Conservation (phyloP, 2,329 filamentous ascomycete genomes). For the Apiospora sp. region DNA sequence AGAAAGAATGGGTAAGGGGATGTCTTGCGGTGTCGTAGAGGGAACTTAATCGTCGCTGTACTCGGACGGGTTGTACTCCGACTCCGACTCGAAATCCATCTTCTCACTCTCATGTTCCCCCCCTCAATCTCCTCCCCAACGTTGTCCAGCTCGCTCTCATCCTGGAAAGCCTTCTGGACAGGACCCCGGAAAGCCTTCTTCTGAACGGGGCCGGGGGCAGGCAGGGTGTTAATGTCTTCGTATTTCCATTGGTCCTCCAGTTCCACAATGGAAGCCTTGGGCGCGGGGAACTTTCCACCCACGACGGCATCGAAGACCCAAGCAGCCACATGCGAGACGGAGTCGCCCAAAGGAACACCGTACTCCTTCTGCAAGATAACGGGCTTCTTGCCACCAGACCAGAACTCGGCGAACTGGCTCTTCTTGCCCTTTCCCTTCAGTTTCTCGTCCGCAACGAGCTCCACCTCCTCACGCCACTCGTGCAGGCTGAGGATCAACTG, state of each 20-base stretch:
- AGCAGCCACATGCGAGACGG: background rate
- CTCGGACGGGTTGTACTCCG: too few relatives aligned
- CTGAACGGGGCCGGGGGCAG: too few relatives aligned
- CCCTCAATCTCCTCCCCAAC: too few relatives aligned
- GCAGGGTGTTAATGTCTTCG: background rate
- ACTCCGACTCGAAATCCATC: too few relatives aligned
- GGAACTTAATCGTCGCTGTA: too few relatives aligned
- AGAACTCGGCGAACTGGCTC: conserved; percentile 9
- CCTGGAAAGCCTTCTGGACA: too few relatives aligned
- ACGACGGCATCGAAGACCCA: conserved; percentile 22
- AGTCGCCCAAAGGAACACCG: background rate
- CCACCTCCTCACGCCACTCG: conserved; percentile 16
- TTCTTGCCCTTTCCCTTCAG: background rate
- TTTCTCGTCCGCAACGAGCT: background rate
- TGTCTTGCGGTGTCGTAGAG: too few relatives aligned
- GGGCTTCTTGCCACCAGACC: conserved; percentile 2
- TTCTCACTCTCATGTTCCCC: background rate
- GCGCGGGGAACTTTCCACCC: background rate
- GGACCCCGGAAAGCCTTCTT: too few relatives aligned
- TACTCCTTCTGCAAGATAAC: background rate
- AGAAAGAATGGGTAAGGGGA: too few relatives aligned
- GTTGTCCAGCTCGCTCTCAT: background rate
- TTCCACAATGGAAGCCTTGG: background rate
- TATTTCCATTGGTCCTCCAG: background rate
- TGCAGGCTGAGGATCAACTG: background rate